These are phyloP conservation scores for Fusarium devonianum DNA, from an alignment of 2,329 filamentous ascomycete species.

Conservation along the genomic window DNA sequence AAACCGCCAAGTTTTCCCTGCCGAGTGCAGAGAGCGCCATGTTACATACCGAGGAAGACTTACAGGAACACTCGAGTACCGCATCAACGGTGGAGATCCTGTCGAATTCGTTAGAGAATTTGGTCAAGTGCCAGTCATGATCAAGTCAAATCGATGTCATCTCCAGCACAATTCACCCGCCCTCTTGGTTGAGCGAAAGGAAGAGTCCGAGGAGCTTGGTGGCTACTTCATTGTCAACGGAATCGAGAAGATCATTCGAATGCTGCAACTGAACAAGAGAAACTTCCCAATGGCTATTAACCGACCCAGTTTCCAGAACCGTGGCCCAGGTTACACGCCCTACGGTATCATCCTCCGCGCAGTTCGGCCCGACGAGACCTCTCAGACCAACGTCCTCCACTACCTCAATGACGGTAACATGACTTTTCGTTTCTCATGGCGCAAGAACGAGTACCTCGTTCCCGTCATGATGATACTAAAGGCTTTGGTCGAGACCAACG, in stretches of 20 bases:
- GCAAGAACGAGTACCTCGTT: constrained; percentile 96
- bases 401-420: constrained; percentile 96
- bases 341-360: constrained; percentile 91
- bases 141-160: constrained; percentile 92
- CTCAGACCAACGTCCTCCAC: constrained; percentile 95
- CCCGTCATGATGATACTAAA: constrained; percentile 97
- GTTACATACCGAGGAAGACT: constrained; percentile 89
- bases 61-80: constrained; percentile 82
- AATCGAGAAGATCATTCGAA: constrained; percentile 94
- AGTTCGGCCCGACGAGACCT: constrained; percentile 95
- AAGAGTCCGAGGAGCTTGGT: constrained; percentile 94
- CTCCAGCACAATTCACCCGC: constrained; percentile 85
- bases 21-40: constrained; percentile 94
- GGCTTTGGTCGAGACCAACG: constrained; percentile 93
- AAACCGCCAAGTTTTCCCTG: constrained; percentile 85
- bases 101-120: constrained; percentile 84
- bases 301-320: constrained; percentile 86
- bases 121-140: constrained; percentile 90
- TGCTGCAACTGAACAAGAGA: constrained; percentile 86
- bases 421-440: constrained; percentile 96
- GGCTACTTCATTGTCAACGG: constrained; percentile 98
- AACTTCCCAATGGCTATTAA: constrained; percentile 97
- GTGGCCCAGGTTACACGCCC: constrained; percentile 86
- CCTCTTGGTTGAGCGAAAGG: constrained; percentile 83
- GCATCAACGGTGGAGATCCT: constrained; percentile 85